Evolutionary conservation across 2,329 filamentous ascomycete genomes (phyloP).

Genomic region (Claviceps sp.): DNA sequence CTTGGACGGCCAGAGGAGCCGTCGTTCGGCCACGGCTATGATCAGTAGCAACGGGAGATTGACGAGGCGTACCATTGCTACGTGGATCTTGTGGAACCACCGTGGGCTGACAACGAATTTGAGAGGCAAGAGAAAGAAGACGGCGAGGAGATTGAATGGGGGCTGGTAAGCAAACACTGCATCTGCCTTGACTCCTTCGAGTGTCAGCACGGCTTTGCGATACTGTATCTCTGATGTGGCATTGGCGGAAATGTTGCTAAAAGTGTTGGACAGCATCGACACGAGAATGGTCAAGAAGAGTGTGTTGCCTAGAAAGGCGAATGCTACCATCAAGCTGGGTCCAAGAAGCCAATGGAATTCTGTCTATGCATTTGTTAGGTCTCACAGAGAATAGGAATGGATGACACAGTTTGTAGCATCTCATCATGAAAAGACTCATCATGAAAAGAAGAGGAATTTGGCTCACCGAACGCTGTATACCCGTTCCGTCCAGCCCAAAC

Average conservation of each 20-base stretch:
- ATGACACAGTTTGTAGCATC: too few relatives aligned
- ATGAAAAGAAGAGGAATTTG: too few relatives aligned
- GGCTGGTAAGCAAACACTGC: conserved; percentile 73
- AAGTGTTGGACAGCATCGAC: conserved; percentile 76
- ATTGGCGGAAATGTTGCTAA: conserved; percentile 63
- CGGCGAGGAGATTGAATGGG: conserved; percentile 70
- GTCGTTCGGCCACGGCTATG: conserved; percentile 59
- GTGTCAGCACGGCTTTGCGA: conserved; percentile 64
- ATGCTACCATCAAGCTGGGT: conserved; percentile 67
- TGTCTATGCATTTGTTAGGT: conserved; percentile 23
- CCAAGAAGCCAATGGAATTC: conserved; percentile 72
- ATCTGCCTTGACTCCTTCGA: conserved; percentile 76
- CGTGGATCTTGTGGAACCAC: conserved; percentile 86
- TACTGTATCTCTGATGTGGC: conserved; percentile 76
- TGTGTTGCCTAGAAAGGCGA: conserved; percentile 76
- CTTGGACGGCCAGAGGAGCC: conserved; percentile 44
- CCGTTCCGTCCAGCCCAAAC: conserved; percentile 70
- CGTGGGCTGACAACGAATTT: conserved; percentile 67
- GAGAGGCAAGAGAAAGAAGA: conserved; percentile 60
- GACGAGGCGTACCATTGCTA: conserved; percentile 57
- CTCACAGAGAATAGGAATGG: neutral
- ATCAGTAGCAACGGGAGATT: conserved; percentile 63
- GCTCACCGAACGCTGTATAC: conserved; percentile 42
- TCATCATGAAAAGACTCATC: neutral
- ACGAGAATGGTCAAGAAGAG: conserved; percentile 82